Base-by-base conservation (phyloP, 2,329 filamentous ascomycete genomes). In the Fusarium veterinarium region DNA sequence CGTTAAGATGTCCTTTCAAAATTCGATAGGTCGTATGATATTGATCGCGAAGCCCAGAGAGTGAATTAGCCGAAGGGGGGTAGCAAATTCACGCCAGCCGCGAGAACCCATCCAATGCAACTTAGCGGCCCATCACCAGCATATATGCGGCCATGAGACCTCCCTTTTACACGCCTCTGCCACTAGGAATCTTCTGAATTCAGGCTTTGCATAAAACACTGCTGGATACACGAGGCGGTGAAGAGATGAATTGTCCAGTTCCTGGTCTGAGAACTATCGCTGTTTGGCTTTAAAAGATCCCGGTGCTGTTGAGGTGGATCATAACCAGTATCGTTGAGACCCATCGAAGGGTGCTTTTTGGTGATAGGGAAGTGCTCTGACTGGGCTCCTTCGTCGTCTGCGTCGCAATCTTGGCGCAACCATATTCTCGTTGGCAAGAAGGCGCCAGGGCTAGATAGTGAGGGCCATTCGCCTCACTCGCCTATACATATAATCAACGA, bases 171-270 rank as follows among this genome's bases (percentile, higher is more conserved):
- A 55, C 46, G 37, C 67, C 52, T 73, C 74, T 75, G 66, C 75
- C 75, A 77, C 73, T 70, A 72, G 65, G 61, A 64, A 41, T 52
- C 59, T 64, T 63, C 52, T 67, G 46, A 64, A 66, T 68, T 48
- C 62, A 48, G 37, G 49, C 60, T 71, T 66, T 77, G 74, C 76
- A 77, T 76, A 64, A 69, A 64, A 55, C 62, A 67, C 64, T 72
- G 51, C 53, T 73, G 75, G 69, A 65, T 69, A 77, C 67, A 37
- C 33, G 72, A 77, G 65, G 76, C 76, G 76, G 76, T 78, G 76
- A 78, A 74, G 70, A 69, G 46, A 58, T 57, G 53, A 75, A 75
- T 52, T 41, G 49, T 61, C 58, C 55, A 52, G 59, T 58, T 68
- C 67, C 49, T 64, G 67, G 73, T 75, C 67, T 74, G 67, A 66